Base-by-base conservation (phyloP, 306 rosid species). In the Cyclanthera cordifolia region DNA sequence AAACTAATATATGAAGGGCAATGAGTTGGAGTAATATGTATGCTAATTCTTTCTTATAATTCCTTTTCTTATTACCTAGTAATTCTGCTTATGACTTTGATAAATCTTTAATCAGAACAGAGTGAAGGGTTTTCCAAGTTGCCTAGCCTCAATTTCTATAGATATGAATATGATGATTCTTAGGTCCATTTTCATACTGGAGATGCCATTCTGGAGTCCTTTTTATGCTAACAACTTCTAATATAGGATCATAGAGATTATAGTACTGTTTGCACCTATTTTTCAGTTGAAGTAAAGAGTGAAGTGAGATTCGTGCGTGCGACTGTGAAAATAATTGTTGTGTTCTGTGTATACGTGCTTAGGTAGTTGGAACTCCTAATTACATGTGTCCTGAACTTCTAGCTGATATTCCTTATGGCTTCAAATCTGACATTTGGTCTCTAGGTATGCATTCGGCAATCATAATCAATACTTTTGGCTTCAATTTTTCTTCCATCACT, bases 321-420 rank as follows among this genome's bases (percentile, higher is more conserved):
- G 55, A 23, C 30, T 7, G 11, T 58, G 71, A 66, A 67, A 47
- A 67, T 67, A 52, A 52, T 53, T 14, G 46, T 16, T 11, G 39
- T 11, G 30, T 52, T 39, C 50, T 46, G 4, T 79, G 63, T 53
- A 34, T 64, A 28, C 52, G 30, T 73, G 19, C 50, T 60, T 85
- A 94, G 99, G 99, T 94, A 43, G 99, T 94, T 9, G 99, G 99
- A 79, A 94, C 99, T 79, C 99, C 99, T 30, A 94, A 94, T 80
- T 94, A 94, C 78, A 94, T 94, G 99, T 94, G 99, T 81, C 99
- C 99, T 65, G 99, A 94, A 85, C 90, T 94, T 67, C 95, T 94
- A 72, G 97, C 99, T 4, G 99, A 94, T 80, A 94, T 94, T 78
- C 99, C 99, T 12, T 94, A 94, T 68, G 99, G 99, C 76, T 94